These are phyloP conservation scores for Cytospora piceicola DNA, from an alignment of 2,329 filamentous ascomycete species.

Conservation along the genomic window DNA sequence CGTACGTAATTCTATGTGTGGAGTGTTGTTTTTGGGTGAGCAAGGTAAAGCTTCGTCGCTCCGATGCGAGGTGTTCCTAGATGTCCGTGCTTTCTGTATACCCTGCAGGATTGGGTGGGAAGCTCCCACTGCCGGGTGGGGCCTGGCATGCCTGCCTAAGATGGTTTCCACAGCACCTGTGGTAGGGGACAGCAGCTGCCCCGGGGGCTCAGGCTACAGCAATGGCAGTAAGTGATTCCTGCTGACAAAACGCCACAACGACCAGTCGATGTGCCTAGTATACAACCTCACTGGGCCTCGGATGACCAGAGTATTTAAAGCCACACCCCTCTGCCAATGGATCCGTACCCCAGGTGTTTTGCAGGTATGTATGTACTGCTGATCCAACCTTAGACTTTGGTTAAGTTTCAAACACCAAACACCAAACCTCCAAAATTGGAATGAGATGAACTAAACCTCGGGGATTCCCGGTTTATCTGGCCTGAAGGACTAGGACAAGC, in stretches of 20 bases:
- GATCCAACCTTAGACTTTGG: background rate
- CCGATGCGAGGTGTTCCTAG: background rate
- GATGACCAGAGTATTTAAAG: conserved; percentile 1
- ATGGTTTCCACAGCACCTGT: background rate
- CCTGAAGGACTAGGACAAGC: background rate
- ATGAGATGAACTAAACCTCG: background rate
- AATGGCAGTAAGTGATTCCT: background rate
- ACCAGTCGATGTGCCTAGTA: background rate
- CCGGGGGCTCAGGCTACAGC: background rate
- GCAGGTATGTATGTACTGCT: background rate
- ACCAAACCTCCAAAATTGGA: background rate
- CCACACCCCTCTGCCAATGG: background rate
- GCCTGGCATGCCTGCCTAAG: background rate
- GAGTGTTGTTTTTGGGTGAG: conserved; percentile 20
- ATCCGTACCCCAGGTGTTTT: background rate
- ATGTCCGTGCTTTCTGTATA: background rate
- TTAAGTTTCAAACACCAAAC: background rate
- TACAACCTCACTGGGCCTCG: background rate
- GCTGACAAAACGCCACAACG: background rate
- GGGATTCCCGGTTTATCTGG: background rate
- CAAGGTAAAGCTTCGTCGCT: conserved; percentile 6
- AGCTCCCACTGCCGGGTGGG: conserved; percentile 2
- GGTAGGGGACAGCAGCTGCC: conserved; percentile 2
- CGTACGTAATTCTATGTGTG: conserved; percentile 28
- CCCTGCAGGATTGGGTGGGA: conserved; percentile 1